Conservation (phyloP, 2,329 filamentous ascomycete genomes). For the Scedosporium boydii region DNA sequence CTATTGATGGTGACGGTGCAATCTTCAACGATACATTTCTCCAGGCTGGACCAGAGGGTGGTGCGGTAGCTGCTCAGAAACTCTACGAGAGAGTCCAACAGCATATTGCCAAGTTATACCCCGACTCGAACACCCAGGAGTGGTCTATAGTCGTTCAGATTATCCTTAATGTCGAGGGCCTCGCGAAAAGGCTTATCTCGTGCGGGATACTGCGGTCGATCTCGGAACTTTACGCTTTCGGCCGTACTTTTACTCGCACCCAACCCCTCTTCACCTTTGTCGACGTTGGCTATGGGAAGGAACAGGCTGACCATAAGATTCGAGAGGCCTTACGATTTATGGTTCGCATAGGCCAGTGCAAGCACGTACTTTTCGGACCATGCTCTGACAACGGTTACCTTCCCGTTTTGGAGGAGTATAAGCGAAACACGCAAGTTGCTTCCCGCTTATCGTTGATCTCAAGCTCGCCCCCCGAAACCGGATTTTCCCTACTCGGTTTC, state of each 20-base stretch:
- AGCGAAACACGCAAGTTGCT: slow-evolving; percentile 14
- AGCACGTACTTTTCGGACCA: slow-evolving; percentile 50
- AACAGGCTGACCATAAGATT: slow-evolving; percentile 50
- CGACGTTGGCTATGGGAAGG: slow-evolving; percentile 47
- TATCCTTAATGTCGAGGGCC: slow-evolving; percentile 21
- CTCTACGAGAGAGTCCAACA: slow-evolving; percentile 15
- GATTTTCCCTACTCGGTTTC: slow-evolving; percentile 20
- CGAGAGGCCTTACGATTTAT: slow-evolving; percentile 24
- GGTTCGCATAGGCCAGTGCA: slow-evolving; percentile 36
- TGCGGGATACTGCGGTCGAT: slow-evolving; percentile 15
- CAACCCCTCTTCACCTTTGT: slow-evolving; percentile 41
- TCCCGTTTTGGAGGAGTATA: slow-evolving; percentile 44
- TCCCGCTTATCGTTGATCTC: slow-evolving; percentile 22
- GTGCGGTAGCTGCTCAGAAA: slow-evolving; percentile 20
- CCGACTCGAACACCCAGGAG: slow-evolving; percentile 18
- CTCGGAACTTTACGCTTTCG: slow-evolving; percentile 20
- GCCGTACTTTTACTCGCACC: slow-evolving; percentile 26
- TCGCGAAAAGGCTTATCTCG: slow-evolving; percentile 18
- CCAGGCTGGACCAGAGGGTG: slow-evolving; percentile 20
- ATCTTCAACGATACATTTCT: slow-evolving; percentile 23
- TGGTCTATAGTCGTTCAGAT: slow-evolving; percentile 24
- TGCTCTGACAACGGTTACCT: slow-evolving; percentile 54
- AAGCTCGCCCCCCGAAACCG: slow-evolving; percentile 19
- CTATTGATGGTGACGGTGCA: slow-evolving; percentile 26
- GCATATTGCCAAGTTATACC: slow-evolving; percentile 14